phyloP scores from a whole-genome alignment of 371 early-diverging fungal genomes.

The Mortierella sp. region DNA sequence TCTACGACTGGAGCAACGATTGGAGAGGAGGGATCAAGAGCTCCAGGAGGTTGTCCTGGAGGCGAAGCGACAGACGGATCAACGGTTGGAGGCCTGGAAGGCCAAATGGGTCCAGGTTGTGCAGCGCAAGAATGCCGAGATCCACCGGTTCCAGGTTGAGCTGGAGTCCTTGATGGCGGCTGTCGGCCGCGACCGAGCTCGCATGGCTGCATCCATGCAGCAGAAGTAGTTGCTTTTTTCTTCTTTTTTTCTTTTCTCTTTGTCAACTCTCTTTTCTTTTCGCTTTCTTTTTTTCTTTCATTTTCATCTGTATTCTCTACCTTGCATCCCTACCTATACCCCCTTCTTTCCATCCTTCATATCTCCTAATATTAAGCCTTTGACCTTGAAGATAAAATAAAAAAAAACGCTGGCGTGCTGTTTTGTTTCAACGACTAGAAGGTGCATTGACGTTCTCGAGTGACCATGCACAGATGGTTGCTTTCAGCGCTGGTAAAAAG shows the following conservation, averaged over 20 bases:
- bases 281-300: neutral
- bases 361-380: neutral
- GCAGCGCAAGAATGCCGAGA: conserved; percentile 38
- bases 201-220: conserved; percentile 33
- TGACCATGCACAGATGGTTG: no score
- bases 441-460: no score
- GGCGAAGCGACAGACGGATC: conserved; percentile 31
- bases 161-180: conserved; percentile 34
- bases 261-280: neutral
- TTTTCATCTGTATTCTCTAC: neutral
- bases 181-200: conserved; percentile 24
- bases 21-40: conserved; percentile 32
- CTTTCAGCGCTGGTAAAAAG: no score
- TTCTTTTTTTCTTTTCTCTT: neutral
- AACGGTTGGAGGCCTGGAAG: conserved; percentile 27
- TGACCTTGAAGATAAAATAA: neutral
- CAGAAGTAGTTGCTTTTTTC: conserved; percentile 1
- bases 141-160: conserved; percentile 32
- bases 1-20: conserved; percentile 21
- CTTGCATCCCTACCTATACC: neutral
- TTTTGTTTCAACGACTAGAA: neutral
- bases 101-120: conserved; percentile 36
- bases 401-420: conserved; percentile 1
- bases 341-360: neutral
- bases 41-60: conserved; percentile 29